Evolutionary conservation across 2,329 filamentous ascomycete genomes (phyloP).

Genomic region (Sclerotinia sclerotiorum): DNA sequence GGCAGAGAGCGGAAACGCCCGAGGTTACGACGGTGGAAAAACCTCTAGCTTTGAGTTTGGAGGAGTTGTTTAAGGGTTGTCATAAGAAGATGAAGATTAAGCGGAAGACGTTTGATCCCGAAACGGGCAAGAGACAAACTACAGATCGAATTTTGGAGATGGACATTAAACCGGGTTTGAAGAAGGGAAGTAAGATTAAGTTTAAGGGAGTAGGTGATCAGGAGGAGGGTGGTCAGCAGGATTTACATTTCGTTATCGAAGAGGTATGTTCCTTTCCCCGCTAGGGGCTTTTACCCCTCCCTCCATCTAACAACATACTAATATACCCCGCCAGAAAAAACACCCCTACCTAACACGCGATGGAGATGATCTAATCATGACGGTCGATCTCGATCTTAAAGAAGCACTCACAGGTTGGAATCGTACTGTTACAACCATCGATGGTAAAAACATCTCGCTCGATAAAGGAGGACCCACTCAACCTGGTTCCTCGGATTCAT

Average conservation of each 20-base stretch:
- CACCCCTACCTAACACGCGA: constrained; percentile 83
- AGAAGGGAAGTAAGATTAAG: constrained; percentile 97
- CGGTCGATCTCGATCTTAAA: constrained; percentile 80
- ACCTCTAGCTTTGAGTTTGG: constrained; percentile 74
- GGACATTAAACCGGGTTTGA: constrained; percentile 91
- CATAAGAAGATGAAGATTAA: constrained; percentile 99
- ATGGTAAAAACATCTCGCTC: constrained; percentile 79
- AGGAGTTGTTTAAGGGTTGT: constrained; percentile 83
- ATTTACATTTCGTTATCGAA: constrained; percentile 90
- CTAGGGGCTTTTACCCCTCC: neutral
- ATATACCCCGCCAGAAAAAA: constrained; percentile 62
- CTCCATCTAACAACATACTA: neutral
- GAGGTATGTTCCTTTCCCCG: constrained; percentile 62
- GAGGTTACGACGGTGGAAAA: constrained; percentile 92
- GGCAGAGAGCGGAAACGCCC: constrained; percentile 55
- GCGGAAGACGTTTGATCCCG: constrained; percentile 84
- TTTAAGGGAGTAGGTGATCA: constrained; percentile 98
- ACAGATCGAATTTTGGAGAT: constrained; percentile 92
- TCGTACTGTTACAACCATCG: constrained; percentile 88
- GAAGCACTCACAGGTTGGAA: constrained; percentile 94
- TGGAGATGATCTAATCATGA: constrained; percentile 81
- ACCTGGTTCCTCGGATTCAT: constrained; percentile 77
- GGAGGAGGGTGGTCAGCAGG: constrained; percentile 92
- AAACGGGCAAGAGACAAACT: constrained; percentile 76
- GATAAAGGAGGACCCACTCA: constrained; percentile 81